phyloP scores from a whole-genome alignment of 163 green algal species.

The Dunaliella salina region DNA sequence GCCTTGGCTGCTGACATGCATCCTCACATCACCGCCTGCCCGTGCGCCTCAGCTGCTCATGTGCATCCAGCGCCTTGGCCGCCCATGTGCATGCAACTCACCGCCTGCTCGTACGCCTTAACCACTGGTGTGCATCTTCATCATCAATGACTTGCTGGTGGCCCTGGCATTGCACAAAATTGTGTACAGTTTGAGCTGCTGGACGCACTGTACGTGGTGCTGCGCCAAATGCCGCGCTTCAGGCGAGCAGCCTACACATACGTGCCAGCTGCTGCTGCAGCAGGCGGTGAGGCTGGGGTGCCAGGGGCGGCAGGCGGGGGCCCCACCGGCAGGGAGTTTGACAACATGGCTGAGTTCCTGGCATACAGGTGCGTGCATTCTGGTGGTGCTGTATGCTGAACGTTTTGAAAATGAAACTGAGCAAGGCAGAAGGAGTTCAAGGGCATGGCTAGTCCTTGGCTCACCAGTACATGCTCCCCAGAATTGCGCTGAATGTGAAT shows the following conservation, averaged over 20 bases:
- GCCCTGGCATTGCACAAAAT: no score
- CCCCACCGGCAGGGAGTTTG: not conserved
- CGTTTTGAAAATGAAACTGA: no score
- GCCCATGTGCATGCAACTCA: no score
- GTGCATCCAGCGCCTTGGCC: no score
- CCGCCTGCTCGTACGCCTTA: no score
- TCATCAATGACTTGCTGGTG: no score
- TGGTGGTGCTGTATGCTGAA: no score
- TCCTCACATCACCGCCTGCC: no score
- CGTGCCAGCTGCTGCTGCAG: not conserved
- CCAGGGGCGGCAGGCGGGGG: not conserved
- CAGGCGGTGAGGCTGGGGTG: not conserved
- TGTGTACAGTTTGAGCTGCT: slow-evolving; percentile 22
- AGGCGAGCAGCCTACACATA: not conserved
- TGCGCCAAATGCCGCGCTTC: slow-evolving; percentile 34
- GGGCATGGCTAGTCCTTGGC: not conserved
- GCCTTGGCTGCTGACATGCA: no score
- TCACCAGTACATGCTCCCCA: not conserved
- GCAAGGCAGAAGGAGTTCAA: not conserved
- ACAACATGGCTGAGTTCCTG: slow-evolving; percentile 20
- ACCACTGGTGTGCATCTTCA: no score
- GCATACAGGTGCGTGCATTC: slow-evolving; percentile 15
- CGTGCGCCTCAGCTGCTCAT: no score
- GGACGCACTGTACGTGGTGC: slow-evolving; percentile 33
- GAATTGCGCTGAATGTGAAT: not conserved